Conservation (phyloP, 768 basidiomycete genomes). For the Boletus reticuloceps region DNA sequence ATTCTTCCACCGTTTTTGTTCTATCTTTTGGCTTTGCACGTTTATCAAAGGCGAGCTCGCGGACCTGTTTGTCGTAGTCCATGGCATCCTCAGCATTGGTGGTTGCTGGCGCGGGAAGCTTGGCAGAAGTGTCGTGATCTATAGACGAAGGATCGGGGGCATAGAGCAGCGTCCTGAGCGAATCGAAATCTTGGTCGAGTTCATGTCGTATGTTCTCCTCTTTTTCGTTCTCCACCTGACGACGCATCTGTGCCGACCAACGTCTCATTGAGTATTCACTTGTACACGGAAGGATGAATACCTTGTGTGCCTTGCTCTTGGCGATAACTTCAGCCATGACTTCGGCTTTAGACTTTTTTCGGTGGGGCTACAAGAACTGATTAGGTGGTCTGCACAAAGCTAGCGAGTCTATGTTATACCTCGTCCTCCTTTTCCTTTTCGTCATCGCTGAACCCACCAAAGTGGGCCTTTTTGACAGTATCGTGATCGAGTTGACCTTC, state of each 20-base stretch:
- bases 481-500: conserved; percentile 67
- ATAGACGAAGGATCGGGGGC: conserved; percentile 47
- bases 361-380: conserved; percentile 52
- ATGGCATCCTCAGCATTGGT: conserved; percentile 33
- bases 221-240: conserved; percentile 86
- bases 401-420: conserved; percentile 28
- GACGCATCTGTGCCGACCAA: conserved; percentile 53
- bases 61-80: conserved; percentile 90
- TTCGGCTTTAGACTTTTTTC: conserved; percentile 91
- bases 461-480: conserved; percentile 69
- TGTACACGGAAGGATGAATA: conserved; percentile 27
- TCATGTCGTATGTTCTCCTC: conserved; percentile 84
- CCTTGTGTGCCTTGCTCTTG: conserved; percentile 96
- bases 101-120: not conserved
- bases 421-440: conserved; percentile 52
- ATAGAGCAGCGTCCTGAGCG: conserved; percentile 73
- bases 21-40: conserved; percentile 93
- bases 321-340: conserved; percentile 98
- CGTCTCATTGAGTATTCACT: not conserved
- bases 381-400: not conserved
- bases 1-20: conserved; percentile 94
- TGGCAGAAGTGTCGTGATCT: conserved; percentile 33
- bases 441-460: conserved; percentile 83
- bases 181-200: conserved; percentile 85
- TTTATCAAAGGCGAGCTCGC: conserved; percentile 89